Evolutionary conservation across 768 basidiomycete genomes (phyloP).

Genomic region (Asterophora lycoperdoides): DNA sequence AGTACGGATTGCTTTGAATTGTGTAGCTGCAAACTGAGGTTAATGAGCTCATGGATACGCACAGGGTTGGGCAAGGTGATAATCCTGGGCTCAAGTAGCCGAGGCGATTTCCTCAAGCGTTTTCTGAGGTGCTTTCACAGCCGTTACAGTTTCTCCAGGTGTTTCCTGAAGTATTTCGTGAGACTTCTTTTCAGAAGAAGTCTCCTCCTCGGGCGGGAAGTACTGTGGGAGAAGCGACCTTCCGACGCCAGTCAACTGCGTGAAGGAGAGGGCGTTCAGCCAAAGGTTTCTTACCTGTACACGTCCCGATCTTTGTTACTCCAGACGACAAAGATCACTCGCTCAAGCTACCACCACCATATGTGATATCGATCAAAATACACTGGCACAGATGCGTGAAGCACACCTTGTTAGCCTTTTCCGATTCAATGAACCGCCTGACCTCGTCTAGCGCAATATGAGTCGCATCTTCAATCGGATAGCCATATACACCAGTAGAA

Average conservation of each 20-base stretch:
- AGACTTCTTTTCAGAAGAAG: background rate
- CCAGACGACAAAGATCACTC: constrained; percentile 74
- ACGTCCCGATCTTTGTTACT: constrained; percentile 56
- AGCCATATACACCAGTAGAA: constrained; percentile 76
- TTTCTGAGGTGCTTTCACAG: no score
- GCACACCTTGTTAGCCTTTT: constrained; percentile 43
- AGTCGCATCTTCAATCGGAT: constrained; percentile 71
- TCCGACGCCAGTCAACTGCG: background rate
- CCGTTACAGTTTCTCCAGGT: no score
- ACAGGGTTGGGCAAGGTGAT: no score
- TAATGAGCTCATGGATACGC: no score
- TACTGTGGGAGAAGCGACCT: constrained; percentile 56
- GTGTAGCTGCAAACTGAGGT: no score
- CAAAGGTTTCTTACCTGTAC: constrained; percentile 51
- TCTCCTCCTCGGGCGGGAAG: constrained; percentile 42
- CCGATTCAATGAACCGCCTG: constrained; percentile 53
- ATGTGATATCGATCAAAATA: background rate
- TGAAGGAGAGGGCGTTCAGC: background rate
- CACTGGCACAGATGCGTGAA: background rate
- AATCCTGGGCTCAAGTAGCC: background rate
- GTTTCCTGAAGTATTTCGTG: background rate
- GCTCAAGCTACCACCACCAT: constrained; percentile 46
- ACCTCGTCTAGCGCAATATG: constrained; percentile 60
- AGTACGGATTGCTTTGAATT: constrained; percentile 3
- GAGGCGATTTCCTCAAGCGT: background rate